Evolutionary conservation across 176 grass and related monocot species (phyloP).

Genomic region (Tillandsia fasciculata): DNA sequence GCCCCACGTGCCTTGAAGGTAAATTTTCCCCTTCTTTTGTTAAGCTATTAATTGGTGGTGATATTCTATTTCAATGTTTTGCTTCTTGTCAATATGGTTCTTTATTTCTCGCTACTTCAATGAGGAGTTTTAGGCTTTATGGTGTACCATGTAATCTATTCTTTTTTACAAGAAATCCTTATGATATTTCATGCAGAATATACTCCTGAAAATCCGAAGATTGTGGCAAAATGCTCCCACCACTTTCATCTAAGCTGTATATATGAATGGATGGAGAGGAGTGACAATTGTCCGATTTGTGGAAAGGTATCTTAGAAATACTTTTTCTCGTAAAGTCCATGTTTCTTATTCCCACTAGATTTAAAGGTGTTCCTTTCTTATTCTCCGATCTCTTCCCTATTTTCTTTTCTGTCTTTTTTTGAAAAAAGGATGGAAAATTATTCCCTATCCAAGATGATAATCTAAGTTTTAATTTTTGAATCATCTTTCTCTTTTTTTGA

Average conservation of each 20-base stretch:
- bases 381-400: no score
- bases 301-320: slow-evolving; percentile 38
- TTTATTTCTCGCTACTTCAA: background rate
- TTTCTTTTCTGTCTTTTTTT: no score
- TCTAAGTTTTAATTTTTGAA: no score
- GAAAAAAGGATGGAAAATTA: no score
- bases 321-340: background rate
- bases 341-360: background rate
- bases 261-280: slow-evolving; percentile 98
- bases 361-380: no score
- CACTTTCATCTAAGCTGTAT: slow-evolving; percentile 96
- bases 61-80: background rate
- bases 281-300: slow-evolving; percentile 84
- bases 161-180: background rate
- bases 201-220: slow-evolving; percentile 73
- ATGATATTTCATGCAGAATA: slow-evolving; percentile 48
- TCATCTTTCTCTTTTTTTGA: no score
- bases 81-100: background rate
- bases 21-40: background rate
- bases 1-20: slow-evolving; percentile 94
- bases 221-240: slow-evolving; percentile 69
- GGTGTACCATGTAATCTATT: background rate
- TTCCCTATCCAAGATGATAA: no score
- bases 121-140: background rate
- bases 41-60: background rate